phyloP scores from a whole-genome alignment of 768 basidiomycete genomes.

The Amanita muscaria region DNA sequence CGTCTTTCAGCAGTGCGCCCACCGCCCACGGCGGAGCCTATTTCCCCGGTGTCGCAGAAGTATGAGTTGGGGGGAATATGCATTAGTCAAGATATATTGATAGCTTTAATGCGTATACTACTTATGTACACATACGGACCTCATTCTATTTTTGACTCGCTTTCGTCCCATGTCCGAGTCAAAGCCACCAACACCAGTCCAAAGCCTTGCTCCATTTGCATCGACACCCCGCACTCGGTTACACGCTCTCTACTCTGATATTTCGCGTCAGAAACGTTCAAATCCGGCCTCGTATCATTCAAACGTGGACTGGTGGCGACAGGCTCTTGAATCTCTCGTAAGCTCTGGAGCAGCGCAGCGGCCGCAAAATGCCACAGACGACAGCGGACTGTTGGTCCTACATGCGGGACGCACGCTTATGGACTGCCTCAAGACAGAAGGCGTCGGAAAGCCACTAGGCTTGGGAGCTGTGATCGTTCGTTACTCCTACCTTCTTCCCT shows the following conservation, averaged over 20 bases:
- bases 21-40: constrained; percentile 11
- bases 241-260: constrained; percentile 81
- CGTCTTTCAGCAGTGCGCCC: neutral
- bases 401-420: constrained; percentile 44
- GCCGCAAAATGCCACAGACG: constrained; percentile 6
- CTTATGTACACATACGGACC: too few species aligned
- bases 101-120: too few species aligned
- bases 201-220: constrained; percentile 36
- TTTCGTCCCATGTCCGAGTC: neutral
- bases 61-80: constrained; percentile 11
- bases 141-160: neutral
- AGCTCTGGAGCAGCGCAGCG: constrained; percentile 47
- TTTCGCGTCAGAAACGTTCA: constrained; percentile 72
- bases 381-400: constrained; percentile 48
- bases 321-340: constrained; percentile 54
- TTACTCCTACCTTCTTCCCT: constrained; percentile 14
- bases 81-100: too few species aligned
- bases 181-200: constrained; percentile 14
- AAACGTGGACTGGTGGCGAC: constrained; percentile 85
- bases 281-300: constrained; percentile 78
- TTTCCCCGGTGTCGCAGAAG: constrained; percentile 25
- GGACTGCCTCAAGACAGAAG: constrained; percentile 54
- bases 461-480: constrained; percentile 69
- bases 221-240: constrained; percentile 46
- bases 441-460: constrained; percentile 68